Conservation (phyloP, 2,329 filamentous ascomycete genomes). For the Aspergillus piperis region DNA sequence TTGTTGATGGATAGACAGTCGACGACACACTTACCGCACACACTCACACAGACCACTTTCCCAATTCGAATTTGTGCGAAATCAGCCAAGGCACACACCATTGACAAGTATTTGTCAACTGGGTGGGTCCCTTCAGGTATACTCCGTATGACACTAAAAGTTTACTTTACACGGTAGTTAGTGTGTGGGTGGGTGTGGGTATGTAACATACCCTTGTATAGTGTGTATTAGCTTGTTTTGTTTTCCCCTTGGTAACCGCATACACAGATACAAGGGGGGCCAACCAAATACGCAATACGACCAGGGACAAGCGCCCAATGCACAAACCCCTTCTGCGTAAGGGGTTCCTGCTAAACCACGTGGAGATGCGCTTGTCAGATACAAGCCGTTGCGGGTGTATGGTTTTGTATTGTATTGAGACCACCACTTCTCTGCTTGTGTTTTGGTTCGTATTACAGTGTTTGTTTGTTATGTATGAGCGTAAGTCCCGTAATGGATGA, state of each 20-base stretch:
- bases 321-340: slow-evolving; percentile 18
- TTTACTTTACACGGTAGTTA: no score
- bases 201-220: no score
- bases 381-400: slow-evolving; percentile 17
- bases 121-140: background rate
- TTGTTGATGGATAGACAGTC: no score
- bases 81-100: background rate
- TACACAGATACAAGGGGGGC: no score
- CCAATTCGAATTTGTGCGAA: background rate
- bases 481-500: no score
- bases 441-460: no score
- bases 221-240: no score
- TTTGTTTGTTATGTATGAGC: no score
- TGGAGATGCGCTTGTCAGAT: slow-evolving; percentile 18
- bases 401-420: background rate
- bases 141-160: background rate
- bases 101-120: slow-evolving; percentile 3
- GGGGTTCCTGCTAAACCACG: slow-evolving; percentile 20
- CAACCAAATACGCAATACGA: background rate
- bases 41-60: slow-evolving; percentile 1
- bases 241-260: no score
- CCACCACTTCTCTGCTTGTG: no score
- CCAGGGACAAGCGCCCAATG: slow-evolving; percentile 10
- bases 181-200: no score
- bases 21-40: no score